A percentile compares a stretch with the other conserved stretches of the same genome.
Evolutionary conservation across 2,329 filamentous ascomycete genomes (phyloP).

Genomic region (Diaporthe helianthi): DNA sequence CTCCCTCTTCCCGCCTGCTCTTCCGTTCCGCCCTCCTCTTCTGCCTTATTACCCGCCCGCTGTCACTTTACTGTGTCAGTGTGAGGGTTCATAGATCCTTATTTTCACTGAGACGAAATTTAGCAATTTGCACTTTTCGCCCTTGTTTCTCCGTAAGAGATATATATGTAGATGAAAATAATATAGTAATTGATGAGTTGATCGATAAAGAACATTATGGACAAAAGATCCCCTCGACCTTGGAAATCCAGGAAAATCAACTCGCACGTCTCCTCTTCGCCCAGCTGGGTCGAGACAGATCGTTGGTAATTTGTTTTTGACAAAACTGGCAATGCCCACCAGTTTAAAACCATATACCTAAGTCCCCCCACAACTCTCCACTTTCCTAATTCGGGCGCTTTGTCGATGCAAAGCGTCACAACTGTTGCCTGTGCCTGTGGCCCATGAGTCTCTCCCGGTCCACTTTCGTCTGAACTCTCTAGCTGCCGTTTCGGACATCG

Average conservation of each 20-base stretch:
- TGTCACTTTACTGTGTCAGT: background rate
- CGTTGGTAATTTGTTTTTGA: conserved; percentile 13
- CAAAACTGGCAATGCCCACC: conserved; percentile 11
- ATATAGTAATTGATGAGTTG: conserved; percentile 4
- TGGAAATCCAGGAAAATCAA: conserved; percentile 20
- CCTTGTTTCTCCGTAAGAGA: too few relatives aligned
- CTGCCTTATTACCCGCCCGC: background rate
- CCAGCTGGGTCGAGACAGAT: conserved; percentile 4
- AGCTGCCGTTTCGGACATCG: background rate
- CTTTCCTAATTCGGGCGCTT: background rate
- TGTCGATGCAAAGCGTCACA: background rate
- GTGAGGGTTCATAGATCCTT: background rate
- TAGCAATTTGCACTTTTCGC: background rate
- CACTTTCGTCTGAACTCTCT: background rate
- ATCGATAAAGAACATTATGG: conserved; percentile 29
- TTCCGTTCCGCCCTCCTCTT: background rate
- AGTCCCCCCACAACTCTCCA: background rate
- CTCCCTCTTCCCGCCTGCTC: background rate
- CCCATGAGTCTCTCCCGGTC: background rate
- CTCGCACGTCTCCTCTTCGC: background rate
- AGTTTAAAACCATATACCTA: background rate
- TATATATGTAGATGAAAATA: conserved; percentile 1
- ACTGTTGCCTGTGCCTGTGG: conserved; percentile 2
- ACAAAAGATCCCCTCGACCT: conserved; percentile 27
- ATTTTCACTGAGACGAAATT: background rate